Conservation (phyloP, 192 early-diverging fungal genomes). For the Rhizophagus prolifer region DNA sequence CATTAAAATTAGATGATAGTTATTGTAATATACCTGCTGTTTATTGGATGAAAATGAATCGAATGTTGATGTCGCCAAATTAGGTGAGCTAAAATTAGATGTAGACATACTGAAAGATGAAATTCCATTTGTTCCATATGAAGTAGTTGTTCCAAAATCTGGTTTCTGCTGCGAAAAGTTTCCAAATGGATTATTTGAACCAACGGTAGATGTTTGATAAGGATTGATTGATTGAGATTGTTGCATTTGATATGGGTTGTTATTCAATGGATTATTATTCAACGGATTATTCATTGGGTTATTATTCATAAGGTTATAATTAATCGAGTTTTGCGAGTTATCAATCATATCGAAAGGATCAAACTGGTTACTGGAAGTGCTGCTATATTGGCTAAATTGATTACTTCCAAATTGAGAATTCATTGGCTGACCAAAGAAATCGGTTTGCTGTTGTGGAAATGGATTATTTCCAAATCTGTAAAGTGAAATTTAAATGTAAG, state of each 20-base stretch:
- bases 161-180: constrained; percentile 32
- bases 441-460: constrained; percentile 18
- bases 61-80: not conserved
- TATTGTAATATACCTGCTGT: not conserved
- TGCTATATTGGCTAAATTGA: not conserved
- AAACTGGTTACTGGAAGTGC: not conserved
- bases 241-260: constrained; percentile 39
- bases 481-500: not conserved
- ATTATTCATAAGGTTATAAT: constrained; percentile 30
- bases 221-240: constrained; percentile 35
- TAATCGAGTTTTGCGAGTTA: constrained; percentile 35
- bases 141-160: not conserved
- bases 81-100: constrained; percentile 10
- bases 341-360: constrained; percentile 16
- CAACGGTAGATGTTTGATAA: constrained; percentile 40
- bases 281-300: constrained; percentile 30
- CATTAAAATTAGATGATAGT: not conserved
- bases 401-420: constrained; percentile 3
- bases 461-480: constrained; percentile 5
- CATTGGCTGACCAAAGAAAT: constrained; percentile 16
- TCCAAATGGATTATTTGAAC: constrained; percentile 49
- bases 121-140: not conserved
- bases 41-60: not conserved
- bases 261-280: constrained; percentile 30
- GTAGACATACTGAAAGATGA: not conserved